Evolutionary conservation across 768 basidiomycete genomes (phyloP).

Genomic region (Psilocybe azurescens): DNA sequence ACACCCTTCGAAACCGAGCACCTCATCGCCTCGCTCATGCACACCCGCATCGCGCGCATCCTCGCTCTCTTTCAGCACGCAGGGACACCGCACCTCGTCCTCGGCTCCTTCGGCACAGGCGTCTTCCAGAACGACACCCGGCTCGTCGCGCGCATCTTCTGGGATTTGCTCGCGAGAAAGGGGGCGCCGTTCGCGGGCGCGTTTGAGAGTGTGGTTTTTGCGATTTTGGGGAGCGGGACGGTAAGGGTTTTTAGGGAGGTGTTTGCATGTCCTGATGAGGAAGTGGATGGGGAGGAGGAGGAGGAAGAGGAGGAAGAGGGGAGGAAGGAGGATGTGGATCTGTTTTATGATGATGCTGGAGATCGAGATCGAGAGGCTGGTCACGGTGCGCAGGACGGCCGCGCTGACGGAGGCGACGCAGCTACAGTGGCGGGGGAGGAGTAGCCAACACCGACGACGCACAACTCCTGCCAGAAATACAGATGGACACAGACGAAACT

Average conservation of each 20-base stretch:
- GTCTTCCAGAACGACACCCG: slow-evolving; percentile 71
- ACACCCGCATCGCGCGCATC: slow-evolving; percentile 72
- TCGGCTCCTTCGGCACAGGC: slow-evolving; percentile 82
- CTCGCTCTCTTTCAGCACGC: slow-evolving; percentile 61
- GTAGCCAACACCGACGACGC: no score
- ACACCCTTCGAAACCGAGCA: slow-evolving; percentile 22
- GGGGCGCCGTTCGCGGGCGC: slow-evolving; percentile 58
- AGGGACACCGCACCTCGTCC: slow-evolving; percentile 61
- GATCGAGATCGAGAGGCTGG: no score
- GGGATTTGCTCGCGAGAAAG: slow-evolving; percentile 54
- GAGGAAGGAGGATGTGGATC: background rate
- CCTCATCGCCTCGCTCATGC: slow-evolving; percentile 60
- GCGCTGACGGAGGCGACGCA: no score
- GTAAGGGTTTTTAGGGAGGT: slow-evolving; percentile 30
- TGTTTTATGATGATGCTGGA: background rate
- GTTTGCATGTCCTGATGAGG: background rate
- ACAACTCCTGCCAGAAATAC: no score
- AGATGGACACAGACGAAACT: no score
- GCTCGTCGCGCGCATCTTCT: slow-evolving; percentile 68
- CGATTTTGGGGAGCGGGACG: slow-evolving; percentile 47
- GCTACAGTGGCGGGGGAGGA: no score
- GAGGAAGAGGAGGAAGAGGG: background rate
- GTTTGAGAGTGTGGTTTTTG: slow-evolving; percentile 72
- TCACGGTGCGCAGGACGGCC: no score
- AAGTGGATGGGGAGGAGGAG: background rate